Evolutionary conservation across 345 rosid species (phyloP).

Genomic region (Durio zibethinus): DNA sequence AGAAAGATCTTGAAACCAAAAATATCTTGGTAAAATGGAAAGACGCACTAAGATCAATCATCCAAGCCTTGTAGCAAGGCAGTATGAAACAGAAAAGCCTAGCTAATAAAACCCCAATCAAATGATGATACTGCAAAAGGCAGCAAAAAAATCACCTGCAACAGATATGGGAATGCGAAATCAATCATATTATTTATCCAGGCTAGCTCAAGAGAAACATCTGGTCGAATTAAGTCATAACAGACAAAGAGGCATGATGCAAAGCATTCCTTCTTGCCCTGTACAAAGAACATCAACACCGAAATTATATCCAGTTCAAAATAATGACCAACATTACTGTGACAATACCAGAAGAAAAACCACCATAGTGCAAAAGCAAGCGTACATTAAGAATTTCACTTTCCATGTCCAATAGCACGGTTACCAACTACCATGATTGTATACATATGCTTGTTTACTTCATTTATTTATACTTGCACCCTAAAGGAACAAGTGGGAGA

Average conservation of each 20-base stretch:
- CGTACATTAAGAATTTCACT: not conserved
- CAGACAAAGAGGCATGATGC: constrained; percentile 94
- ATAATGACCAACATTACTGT: not conserved
- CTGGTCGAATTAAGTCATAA: constrained; percentile 77
- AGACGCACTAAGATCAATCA: not conserved
- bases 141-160: constrained; percentile 46
- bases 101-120: not conserved
- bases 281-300: constrained; percentile 16
- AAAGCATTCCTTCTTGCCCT: constrained; percentile 96
- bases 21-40: not conserved
- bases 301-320: not conserved
- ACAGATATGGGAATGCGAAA: constrained; percentile 81
- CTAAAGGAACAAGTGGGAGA: not conserved
- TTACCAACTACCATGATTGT: not conserved
- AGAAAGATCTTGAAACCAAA: not conserved
- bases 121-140: not conserved
- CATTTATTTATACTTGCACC: not conserved
- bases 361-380: not conserved
- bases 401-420: not conserved
- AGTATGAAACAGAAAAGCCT: not conserved
- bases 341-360: not conserved
- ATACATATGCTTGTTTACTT: not conserved
- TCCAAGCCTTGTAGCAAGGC: not conserved
- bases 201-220: constrained; percentile 81
- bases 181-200: constrained; percentile 90